A percentile compares a stretch with the other conserved stretches of the same genome.
phyloP scores from a whole-genome alignment of 2,329 filamentous ascomycete species.

The Didymella keratinophila region DNA sequence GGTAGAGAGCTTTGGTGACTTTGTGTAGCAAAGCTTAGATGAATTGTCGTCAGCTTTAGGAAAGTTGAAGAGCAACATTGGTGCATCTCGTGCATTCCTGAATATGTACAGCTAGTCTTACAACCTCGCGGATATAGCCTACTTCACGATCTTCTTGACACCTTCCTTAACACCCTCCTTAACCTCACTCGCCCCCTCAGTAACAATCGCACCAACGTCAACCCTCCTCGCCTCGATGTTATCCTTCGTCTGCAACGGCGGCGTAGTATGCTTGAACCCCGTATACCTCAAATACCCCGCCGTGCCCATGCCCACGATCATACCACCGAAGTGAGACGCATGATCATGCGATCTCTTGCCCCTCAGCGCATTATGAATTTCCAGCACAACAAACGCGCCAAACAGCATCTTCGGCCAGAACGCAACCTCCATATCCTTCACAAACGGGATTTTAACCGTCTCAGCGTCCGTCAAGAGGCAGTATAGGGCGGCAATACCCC shows the following conservation, averaged over 20 bases:
- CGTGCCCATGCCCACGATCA: constrained; percentile 33
- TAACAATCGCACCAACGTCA: constrained; percentile 35
- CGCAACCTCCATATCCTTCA: constrained; percentile 35
- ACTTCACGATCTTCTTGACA: constrained; percentile 30
- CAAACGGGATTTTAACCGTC: constrained; percentile 41
- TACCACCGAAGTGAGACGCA: constrained; percentile 49
- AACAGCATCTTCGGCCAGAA: constrained; percentile 46
- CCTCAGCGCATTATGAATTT: constrained; percentile 31
- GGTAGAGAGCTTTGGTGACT: too few species aligned
- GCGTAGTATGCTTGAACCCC: constrained; percentile 23
- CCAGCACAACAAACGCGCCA: constrained; percentile 35
- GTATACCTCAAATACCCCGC: constrained; percentile 40
- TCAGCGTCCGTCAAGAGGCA: constrained; percentile 45
- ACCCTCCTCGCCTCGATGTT: constrained; percentile 29
- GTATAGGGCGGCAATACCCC: constrained; percentile 43
- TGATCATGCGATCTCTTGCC: constrained; percentile 36
- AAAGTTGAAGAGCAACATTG: too few species aligned
- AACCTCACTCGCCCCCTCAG: constrained; percentile 40
- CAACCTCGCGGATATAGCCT: not conserved
- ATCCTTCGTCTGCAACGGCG: constrained; percentile 6
- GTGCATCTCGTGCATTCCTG: too few species aligned
- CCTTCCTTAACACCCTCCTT: constrained; percentile 43
- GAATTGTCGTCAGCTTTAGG: too few species aligned
- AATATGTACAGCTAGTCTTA: not conserved
- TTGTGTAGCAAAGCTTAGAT: too few species aligned